Evolutionary conservation across 2,329 filamentous ascomycete genomes (phyloP), one percentile per base, ranked within the genome.

Genomic region (Thyridium curvatum): DNA sequence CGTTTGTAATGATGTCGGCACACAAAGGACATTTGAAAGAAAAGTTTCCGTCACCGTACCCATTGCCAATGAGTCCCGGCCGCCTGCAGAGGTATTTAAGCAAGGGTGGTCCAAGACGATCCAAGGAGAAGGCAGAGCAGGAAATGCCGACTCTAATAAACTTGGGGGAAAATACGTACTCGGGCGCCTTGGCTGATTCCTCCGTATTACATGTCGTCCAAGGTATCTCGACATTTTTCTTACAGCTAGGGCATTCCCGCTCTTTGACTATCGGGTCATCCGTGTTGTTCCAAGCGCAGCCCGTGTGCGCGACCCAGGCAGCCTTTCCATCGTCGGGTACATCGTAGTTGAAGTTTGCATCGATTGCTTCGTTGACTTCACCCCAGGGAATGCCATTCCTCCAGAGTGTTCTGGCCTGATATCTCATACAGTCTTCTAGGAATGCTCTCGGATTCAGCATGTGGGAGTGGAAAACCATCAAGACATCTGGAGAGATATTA

Each of bases 401-500:
- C 81, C 84, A 89, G 3, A 75, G 55, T 18, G 72, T 63, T 40
- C 68, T 65, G 3, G 68, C 48, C 0, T 75, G 77, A 18, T 66
- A 60, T 8, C 83, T 71, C 40, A 88, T 64, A 51, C 79, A 80
- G 53, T 91, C 86, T 51, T 90, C 84, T 4, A 88, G 71, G 52
- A 81, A 90, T n/a, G 65, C 67, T 31, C 82, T 69, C 0, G 86
- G 86, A 48, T 89, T 90, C 3, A 91, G 73, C 76, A 86, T 82
- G 52, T 86, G 85, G 0, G 83, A 66, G 56, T 91, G 86, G 80
- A 82, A 86, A 0, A 90, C 79, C 82, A 90, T 85, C 15, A 89
- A 59, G 1, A 90, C 76, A 59, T 90, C 85, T 69, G 57, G 15
- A 26, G 6, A 26, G 6, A 18, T 3, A 5, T 18, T 21, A 10